phyloP scores from a whole-genome alignment of 1,139 yeast species.

The Geotrichum fermentans region DNA sequence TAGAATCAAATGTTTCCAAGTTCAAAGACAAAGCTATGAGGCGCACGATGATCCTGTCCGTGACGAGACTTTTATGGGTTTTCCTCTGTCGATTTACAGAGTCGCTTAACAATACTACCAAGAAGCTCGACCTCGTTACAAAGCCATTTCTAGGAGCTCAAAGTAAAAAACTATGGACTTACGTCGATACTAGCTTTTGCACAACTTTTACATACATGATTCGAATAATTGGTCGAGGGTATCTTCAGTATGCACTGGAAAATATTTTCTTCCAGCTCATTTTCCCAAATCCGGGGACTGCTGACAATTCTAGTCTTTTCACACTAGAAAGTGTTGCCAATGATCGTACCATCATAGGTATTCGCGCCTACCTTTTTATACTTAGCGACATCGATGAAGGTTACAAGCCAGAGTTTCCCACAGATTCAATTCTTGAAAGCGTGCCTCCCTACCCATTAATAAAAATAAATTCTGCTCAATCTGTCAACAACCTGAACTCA shows the following conservation, averaged over 20 bases:
- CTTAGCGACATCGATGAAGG: slow-evolving; percentile 56
- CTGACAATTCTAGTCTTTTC: slow-evolving; percentile 42
- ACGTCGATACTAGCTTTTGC: slow-evolving; percentile 56
- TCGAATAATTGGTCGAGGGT: slow-evolving; percentile 72
- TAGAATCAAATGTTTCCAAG: slow-evolving; percentile 46
- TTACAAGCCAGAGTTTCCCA: slow-evolving; percentile 71
- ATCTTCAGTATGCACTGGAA: slow-evolving; percentile 74
- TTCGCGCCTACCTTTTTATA: slow-evolving; percentile 65
- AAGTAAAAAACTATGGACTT: slow-evolving; percentile 59
- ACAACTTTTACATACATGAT: slow-evolving; percentile 66
- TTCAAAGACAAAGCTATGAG: slow-evolving; percentile 45
- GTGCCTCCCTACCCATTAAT: slow-evolving; percentile 18
- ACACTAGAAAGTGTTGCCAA: slow-evolving; percentile 58
- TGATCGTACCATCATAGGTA: slow-evolving; percentile 65
- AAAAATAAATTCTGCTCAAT: slow-evolving; percentile 12
- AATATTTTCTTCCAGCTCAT: slow-evolving; percentile 59
- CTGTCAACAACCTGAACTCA: slow-evolving; percentile 26
- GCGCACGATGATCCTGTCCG: slow-evolving; percentile 56
- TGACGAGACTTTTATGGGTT: slow-evolving; percentile 81
- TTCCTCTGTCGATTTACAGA: slow-evolving; percentile 82
- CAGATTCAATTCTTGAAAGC: slow-evolving; percentile 29
- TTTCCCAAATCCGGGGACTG: slow-evolving; percentile 48
- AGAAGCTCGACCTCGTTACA: slow-evolving; percentile 56
- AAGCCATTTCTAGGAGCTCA: slow-evolving; percentile 47
- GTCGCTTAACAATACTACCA: slow-evolving; percentile 78